Base-by-base conservation (phyloP, 768 basidiomycete species). In the Dendrothele bispora region DNA sequence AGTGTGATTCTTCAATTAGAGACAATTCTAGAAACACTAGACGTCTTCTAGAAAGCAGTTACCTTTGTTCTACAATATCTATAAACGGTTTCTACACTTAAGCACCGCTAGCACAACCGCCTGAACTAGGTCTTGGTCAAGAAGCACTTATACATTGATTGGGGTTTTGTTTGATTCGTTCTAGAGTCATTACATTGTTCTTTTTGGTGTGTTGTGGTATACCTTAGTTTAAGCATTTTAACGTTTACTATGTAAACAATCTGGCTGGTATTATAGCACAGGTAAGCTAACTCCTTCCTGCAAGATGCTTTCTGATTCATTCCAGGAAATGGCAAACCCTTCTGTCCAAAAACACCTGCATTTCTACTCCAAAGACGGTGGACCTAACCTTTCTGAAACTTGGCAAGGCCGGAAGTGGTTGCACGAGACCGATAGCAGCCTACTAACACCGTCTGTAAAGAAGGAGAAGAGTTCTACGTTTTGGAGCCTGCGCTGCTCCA, bases 261-360 rank as follows among this genome's bases (percentile, higher is more conserved):
- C 7, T 60, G 17, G 10, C 50, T 17, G 39, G 61, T n/a, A 63
- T 71, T 20, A 59, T 69, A 26, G 55, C 61, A 1, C 70, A 67
- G 21, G 48, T 49, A 49, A 7, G 11, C 37, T 37, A 28, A 42
- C 30, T 30, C 39, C 28, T 5, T 5, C 11, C 22, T 24, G n/a
- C 27, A 43, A 24, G 20, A n/a, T 10, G 7, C 7, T 25, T 20
- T 43, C 7, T 28, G 10, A n/a, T 17, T 17, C 18, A 25, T 26
- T 36, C 15, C 17, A 59, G 69, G 72, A 72, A 58, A 66, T 70
- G 58, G 55, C 64, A 3, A 73, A 73, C 45, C 69, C 69, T 0
- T 20, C 34, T 15, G 62, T 73, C 10, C 57, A 63, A 1, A 49
- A 52, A 0, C 56, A 68, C 35, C 51, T 73, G 0, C 34, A 39